Conservation (phyloP, 164 flowering plant species). For the Buxus sempervirens region DNA sequence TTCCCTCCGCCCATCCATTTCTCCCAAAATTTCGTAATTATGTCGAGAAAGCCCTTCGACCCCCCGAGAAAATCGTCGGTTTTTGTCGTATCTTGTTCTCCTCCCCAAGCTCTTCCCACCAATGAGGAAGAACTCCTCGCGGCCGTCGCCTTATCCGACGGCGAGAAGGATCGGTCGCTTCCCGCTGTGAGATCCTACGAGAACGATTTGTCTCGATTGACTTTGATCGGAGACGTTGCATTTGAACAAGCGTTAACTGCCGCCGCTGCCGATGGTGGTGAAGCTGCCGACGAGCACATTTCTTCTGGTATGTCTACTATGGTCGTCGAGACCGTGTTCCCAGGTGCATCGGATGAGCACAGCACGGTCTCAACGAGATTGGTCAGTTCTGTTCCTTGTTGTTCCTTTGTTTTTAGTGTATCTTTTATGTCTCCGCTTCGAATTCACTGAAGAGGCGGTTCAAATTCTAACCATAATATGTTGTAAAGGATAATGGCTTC, state of each 20-base stretch:
- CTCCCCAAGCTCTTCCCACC: constrained; percentile 25
- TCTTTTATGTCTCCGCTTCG: not conserved
- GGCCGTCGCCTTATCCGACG: constrained; percentile 40
- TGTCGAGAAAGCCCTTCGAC: constrained; percentile 16
- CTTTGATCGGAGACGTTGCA: constrained; percentile 63
- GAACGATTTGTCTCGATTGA: constrained; percentile 61
- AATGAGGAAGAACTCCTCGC: constrained; percentile 49
- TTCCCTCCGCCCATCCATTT: not conserved
- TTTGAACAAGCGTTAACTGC: constrained; percentile 82
- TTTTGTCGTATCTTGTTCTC: constrained; percentile 19
- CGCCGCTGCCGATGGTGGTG: constrained; percentile 93
- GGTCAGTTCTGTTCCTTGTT: constrained; percentile 37
- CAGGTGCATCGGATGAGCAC: constrained; percentile 55
- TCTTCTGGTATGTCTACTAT: constrained; percentile 47
- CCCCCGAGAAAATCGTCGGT: constrained; percentile 12
- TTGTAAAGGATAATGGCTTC: too few relatives aligned
- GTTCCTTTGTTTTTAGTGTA: not conserved
- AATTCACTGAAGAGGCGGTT: too few relatives aligned
- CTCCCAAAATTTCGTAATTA: constrained; percentile 4
- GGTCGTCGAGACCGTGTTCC: constrained; percentile 87
- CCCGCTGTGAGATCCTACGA: constrained; percentile 75
- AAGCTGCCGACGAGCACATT: constrained; percentile 69
- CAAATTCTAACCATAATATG: too few relatives aligned
- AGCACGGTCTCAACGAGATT: constrained; percentile 80
- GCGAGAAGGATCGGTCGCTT: constrained; percentile 24